Evolutionary conservation across 139 green algal species (phyloP), one percentile per base, ranked within the genome.

Genomic region (Chlamydomonas eustigma): DNA sequence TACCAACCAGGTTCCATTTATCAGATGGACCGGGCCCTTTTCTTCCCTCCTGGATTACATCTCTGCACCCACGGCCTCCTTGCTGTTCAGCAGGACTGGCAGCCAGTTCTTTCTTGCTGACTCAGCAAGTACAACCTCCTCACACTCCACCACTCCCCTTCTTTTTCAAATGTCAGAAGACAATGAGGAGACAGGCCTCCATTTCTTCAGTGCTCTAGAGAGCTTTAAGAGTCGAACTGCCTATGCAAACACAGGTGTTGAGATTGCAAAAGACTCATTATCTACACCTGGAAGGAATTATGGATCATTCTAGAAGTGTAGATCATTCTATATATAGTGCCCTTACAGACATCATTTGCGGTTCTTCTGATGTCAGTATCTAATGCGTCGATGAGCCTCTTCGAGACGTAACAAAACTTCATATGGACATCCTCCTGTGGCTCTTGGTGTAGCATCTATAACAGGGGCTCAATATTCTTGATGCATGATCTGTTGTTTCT

Each of bases 201-300:
- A 79, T 81, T 95, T 91, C 51, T 78, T 86, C n/a, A 87, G 83
- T 0, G 91, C 86, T 0, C 84, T 95, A 22, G n/a, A 50, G 4
- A 66, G 75, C 58, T 95, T 94, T 75, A 58, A 77, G 68, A 92
- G 80, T 0, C 80, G 89, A 3, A 95, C 91, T 1, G 80, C 74
- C 30, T 94, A 92, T 51, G 90, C 89, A 58, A 95, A 95, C 82
- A 84, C 83, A 51, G 69, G 80, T 83, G 50, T 52, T 35, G 22
- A 64, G 18, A 4, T 39, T n/a, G 3, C 36, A 32, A n/a, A 71
- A 58, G 3, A 36, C 38, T 24, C 25, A 76, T 4, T 30, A 70
- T 28, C 24, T 30, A 64, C 39, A 64, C 22, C 4, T 37, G 22
- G 22, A 70, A 33, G n/a, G n/a, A n/a, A n/a, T n/a, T n/a, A n/a